These are phyloP conservation scores for Pittosporum tobira DNA, from an alignment of 129 eudicot genomes.

Conservation along the genomic window DNA sequence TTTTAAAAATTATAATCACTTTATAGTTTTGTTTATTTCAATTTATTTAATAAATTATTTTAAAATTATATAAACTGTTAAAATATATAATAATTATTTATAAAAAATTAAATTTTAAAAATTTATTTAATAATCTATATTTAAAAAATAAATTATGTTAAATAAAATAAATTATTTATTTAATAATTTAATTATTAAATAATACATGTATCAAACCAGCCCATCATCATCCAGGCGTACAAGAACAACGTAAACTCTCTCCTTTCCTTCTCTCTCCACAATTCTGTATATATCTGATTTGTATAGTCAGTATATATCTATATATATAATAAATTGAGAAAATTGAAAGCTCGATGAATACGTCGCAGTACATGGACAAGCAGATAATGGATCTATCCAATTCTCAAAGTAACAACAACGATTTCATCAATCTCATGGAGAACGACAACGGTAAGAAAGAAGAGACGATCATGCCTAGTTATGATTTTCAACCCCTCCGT, in stretches of 20 bases:
- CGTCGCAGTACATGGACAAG: conserved; percentile 85
- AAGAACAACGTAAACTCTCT: neutral
- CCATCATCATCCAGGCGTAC: neutral
- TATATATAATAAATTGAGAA: conserved; percentile 1
- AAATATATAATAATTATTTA: too few species aligned
- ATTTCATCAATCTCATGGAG: conserved; percentile 64
- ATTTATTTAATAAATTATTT: too few species aligned
- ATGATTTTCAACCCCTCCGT: conserved; percentile 85
- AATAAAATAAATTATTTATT: too few species aligned
- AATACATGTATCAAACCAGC: neutral
- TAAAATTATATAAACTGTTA: too few species aligned
- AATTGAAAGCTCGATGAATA: conserved; percentile 44
- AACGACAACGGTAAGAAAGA: conserved; percentile 38
- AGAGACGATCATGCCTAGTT: conserved; percentile 69
- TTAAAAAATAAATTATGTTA: too few species aligned
- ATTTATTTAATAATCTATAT: too few species aligned
- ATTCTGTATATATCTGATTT: neutral
- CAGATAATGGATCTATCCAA: conserved; percentile 95
- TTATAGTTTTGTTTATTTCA: too few species aligned
- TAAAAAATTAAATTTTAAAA: too few species aligned
- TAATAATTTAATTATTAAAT: too few species aligned
- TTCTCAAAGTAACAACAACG: conserved; percentile 42
- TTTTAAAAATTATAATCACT: too few species aligned
- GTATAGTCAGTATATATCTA: neutral
- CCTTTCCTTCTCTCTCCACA: neutral